Percentiles rank a stretch among this genome's conserved stretches.
Conservation (phyloP, 768 basidiomycete species). For the Hygrocybe punicea region DNA sequence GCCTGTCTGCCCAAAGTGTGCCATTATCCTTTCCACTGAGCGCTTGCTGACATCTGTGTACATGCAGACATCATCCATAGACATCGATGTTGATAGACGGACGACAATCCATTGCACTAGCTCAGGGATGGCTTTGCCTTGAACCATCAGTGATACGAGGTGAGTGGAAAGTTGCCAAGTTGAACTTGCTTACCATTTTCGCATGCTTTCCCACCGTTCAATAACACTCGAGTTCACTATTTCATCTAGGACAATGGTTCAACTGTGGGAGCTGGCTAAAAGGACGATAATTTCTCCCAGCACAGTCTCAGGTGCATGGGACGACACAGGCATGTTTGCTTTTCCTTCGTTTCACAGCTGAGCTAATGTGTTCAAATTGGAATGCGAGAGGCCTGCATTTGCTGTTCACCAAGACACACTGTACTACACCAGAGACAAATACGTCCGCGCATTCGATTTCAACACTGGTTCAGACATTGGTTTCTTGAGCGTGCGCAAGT, state of each 20-base stretch:
- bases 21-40: conserved; percentile 4
- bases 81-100: not conserved
- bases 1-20: not conserved
- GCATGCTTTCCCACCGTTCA: conserved; percentile 47
- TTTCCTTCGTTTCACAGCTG: not conserved
- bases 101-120: conserved; percentile 5
- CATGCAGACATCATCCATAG: conserved; percentile 1
- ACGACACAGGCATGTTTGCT: conserved; percentile 89
- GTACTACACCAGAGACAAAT: conserved; percentile 97
- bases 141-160: not conserved
- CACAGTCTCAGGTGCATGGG: conserved; percentile 75
- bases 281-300: conserved; percentile 65
- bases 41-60: conserved; percentile 3
- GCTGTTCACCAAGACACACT: conserved; percentile 85
- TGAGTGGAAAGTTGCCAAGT: no score
- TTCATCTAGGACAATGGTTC: conserved; percentile 96
- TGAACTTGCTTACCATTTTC: no score
- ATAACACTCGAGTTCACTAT: conserved; percentile 91
- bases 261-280: conserved; percentile 98
- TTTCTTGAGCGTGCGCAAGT: conserved; percentile 88
- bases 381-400: conserved; percentile 96
- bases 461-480: conserved; percentile 88
- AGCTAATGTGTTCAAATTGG: conserved; percentile 87
- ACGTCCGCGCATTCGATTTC: conserved; percentile 94
- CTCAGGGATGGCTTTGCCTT: conserved; percentile 3